phyloP scores from a whole-genome alignment of 2,329 filamentous ascomycete genomes.

The Rhytidhysteron rufulum region DNA sequence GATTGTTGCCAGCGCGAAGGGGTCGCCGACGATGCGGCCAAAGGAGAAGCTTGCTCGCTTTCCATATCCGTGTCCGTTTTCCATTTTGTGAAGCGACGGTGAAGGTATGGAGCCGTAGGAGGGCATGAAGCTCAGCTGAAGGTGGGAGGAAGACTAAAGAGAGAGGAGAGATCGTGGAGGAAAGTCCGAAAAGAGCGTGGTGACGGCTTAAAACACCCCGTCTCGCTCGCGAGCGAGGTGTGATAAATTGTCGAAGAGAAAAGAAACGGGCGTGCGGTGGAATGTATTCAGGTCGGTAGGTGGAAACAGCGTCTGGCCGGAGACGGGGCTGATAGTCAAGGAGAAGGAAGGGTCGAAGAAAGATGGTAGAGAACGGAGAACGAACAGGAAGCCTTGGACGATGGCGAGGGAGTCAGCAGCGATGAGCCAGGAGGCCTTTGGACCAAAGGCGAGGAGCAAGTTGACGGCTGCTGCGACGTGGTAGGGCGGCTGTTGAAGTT shows the following conservation, averaged over 20 bases:
- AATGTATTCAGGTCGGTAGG: too few relatives aligned
- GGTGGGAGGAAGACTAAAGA: constrained; percentile 1
- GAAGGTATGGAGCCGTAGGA: constrained; percentile 69
- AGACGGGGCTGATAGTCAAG: too few relatives aligned
- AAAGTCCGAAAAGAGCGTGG: constrained; percentile 12
- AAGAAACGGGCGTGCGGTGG: background rate
- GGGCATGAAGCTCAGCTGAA: constrained; percentile 55
- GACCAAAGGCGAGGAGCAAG: background rate
- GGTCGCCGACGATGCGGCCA: constrained; percentile 91
- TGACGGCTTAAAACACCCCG: constrained; percentile 10
- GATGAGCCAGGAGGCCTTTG: constrained; percentile 6
- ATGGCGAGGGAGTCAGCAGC: background rate
- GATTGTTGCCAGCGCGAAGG: constrained; percentile 89
- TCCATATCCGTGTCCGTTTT: constrained; percentile 55
- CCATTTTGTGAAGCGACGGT: constrained; percentile 77
- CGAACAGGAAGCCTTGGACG: background rate
- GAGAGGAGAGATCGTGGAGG: constrained; percentile 1
- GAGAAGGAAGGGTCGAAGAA: constrained; percentile 1
- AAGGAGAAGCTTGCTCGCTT: constrained; percentile 58
- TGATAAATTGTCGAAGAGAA: constrained; percentile 5
- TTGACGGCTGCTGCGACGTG: background rate
- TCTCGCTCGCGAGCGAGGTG: constrained; percentile 11
- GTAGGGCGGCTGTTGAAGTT: too few relatives aligned
- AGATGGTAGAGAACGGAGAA: constrained; percentile 2
- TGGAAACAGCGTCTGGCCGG: constrained; percentile 14